Conservation (phyloP, 2,329 filamentous ascomycete genomes). For the Fusarium pseudograminearum region DNA sequence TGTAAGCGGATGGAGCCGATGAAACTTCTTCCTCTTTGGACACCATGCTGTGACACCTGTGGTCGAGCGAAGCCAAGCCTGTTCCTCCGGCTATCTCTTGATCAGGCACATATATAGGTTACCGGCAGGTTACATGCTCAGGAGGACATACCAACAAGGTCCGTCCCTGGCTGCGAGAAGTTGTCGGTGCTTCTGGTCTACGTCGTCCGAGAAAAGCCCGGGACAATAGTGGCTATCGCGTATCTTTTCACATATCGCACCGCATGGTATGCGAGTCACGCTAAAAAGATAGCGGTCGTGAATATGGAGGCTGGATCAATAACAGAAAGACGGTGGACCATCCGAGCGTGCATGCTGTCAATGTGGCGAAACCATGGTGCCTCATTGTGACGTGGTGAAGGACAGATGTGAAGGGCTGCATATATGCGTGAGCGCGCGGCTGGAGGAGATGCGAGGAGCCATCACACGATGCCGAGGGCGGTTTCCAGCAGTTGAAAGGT, state of each 20-base stretch:
- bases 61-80: conserved; percentile 20
- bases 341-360: conserved; percentile 22
- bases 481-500: conserved; percentile 14
- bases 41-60: conserved; percentile 20
- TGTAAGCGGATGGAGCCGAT: conserved; percentile 38
- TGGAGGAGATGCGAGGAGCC: conserved; percentile 20
- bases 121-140: conserved; percentile 25
- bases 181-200: conserved; percentile 12
- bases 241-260: conserved; percentile 20
- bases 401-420: conserved; percentile 22
- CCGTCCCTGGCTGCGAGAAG: conserved; percentile 24
- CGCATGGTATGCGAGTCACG: conserved; percentile 39
- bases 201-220: conserved; percentile 21
- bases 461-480: conserved; percentile 25
- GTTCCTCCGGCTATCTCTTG: conserved; percentile 22
- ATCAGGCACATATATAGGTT: conserved; percentile 16
- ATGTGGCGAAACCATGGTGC: conserved; percentile 35
- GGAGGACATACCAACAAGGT: conserved; percentile 21
- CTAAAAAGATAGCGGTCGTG: conserved; percentile 27
- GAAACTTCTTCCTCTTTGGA: conserved; percentile 11
- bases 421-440: conserved; percentile 14
- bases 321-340: conserved; percentile 14
- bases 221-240: conserved; percentile 16
- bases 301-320: conserved; percentile 6
- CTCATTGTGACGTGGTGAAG: conserved; percentile 47